These are phyloP conservation scores for Tricharina praecox DNA, from an alignment of 495 filamentous ascomycete genomes.

Conservation along the genomic window DNA sequence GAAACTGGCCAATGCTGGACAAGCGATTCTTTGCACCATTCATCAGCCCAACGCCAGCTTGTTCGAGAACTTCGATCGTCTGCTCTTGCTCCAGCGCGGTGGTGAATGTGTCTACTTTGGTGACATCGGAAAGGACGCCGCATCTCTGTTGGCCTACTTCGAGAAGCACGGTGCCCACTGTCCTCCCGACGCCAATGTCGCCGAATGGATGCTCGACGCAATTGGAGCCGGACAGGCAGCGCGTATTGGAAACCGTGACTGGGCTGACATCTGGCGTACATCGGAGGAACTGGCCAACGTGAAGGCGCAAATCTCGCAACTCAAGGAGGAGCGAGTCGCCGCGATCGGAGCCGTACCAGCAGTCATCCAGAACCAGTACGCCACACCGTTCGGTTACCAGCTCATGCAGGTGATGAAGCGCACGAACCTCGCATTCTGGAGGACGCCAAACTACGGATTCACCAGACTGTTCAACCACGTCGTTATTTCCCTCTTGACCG, in stretches of 20 bases:
- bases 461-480: slow-evolving; percentile 64
- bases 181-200: slow-evolving; percentile 56
- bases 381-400: slow-evolving; percentile 57
- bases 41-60: slow-evolving; percentile 74
- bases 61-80: slow-evolving; percentile 77
- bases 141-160: slow-evolving; percentile 59
- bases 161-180: slow-evolving; percentile 63
- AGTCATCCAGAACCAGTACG: slow-evolving; percentile 47
- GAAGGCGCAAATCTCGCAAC: slow-evolving; percentile 43
- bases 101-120: slow-evolving; percentile 84
- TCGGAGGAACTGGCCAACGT: slow-evolving; percentile 53
- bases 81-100: slow-evolving; percentile 67
- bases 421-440: slow-evolving; percentile 52
- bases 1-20: slow-evolving; percentile 66
- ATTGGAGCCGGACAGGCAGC: slow-evolving; percentile 35
- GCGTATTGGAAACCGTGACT: slow-evolving; percentile 53
- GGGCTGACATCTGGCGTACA: slow-evolving; percentile 64
- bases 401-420: slow-evolving; percentile 47
- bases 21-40: slow-evolving; percentile 81
- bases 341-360: slow-evolving; percentile 31
- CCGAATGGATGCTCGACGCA: slow-evolving; percentile 92
- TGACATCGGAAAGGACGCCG: slow-evolving; percentile 66
- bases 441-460: slow-evolving; percentile 58
- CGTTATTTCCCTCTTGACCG: slow-evolving; percentile 54
- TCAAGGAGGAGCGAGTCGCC: slow-evolving; percentile 42